Percentiles rank a stretch among this genome's conserved stretches.
Evolutionary conservation across 1,284 basidiomycete genomes (phyloP).

Genomic region (Wallemia mellicola): DNA sequence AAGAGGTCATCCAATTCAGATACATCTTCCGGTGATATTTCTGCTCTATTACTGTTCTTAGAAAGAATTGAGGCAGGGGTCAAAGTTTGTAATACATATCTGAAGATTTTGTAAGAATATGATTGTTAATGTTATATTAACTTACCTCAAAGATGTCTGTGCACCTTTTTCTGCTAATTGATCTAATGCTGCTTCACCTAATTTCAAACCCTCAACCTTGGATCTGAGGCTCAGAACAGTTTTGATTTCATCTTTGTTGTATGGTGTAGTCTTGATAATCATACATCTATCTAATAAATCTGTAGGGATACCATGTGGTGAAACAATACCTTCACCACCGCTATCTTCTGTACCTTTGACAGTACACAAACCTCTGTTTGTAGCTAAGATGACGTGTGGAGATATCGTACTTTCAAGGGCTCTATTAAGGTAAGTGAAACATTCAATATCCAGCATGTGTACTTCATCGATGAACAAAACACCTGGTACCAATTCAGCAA

Average conservation of each 20-base stretch:
- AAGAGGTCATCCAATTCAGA: conserved; percentile 77
- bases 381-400: conserved; percentile 85
- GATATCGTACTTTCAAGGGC: conserved; percentile 86
- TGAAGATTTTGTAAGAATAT: too few species aligned
- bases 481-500: conserved; percentile 87
- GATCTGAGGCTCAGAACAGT: conserved; percentile 64
- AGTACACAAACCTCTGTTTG: conserved; percentile 69
- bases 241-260: conserved; percentile 55
- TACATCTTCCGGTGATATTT: conserved; percentile 63
- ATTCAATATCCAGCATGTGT: conserved; percentile 98
- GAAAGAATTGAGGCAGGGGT: conserved; percentile 77
- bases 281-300: conserved; percentile 87
- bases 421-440: conserved; percentile 93
- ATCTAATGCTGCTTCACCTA: conserved; percentile 48
- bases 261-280: conserved; percentile 76
- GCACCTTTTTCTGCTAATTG: conserved; percentile 56
- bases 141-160: conserved; percentile 21
- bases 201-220: conserved; percentile 52
- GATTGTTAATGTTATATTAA: too few species aligned
- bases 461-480: conserved; percentile 98
- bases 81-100: conserved; percentile 71
- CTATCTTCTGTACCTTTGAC: conserved; percentile 51
- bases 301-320: conserved; percentile 77
- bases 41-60: conserved; percentile 36
- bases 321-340: conserved; percentile 38